Evolutionary conservation across 208 protist genomes (phyloP), one percentile per base, ranked within the genome.

Genomic region (Herpetomonas samuelpessoai): DNA sequence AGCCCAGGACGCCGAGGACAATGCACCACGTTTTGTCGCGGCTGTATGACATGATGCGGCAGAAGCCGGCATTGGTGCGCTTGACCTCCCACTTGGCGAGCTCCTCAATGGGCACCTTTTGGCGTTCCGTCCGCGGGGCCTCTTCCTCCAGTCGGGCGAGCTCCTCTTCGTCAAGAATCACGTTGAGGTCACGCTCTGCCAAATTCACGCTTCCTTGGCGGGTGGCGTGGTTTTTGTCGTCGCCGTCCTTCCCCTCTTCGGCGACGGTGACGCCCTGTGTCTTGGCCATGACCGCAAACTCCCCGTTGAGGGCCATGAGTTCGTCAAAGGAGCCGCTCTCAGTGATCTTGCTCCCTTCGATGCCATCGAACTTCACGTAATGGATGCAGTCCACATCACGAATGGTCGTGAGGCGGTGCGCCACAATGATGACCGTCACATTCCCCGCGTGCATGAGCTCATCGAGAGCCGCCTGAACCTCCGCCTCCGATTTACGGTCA

Each of bases 321-420:
- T 79, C 76, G 44, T 86, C 68, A 39, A 79, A 89, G 31, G 68
- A 81, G 45, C 85, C 85, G 24, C 54, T 55, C 59, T 89, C 86
- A 0, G 68, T 39, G 58, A 92, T 86, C 48, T 1, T 41, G 66
- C 73, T 86, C 27, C 81, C 81, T 45, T 74, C 49, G 26, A 66
- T 76, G 45, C 74, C 86, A 53, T 92, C 79, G 61, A 79, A 79
- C 38, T 58, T 70, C 26, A 92, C 65, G 75, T 83, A 89, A 63
- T 86, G 86, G 56, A 97, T 95, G 53, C 79, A 76, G 73, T 97
- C 90, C 44, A 92, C 86, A 54, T 94, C 68, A 49, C 74, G 76
- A 50, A 97, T 88, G 26, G 91, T 97, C 14, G 74, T 69, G 9
- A 97, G 76, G 44, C 89, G 77, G 35, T 97, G 93, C 10, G 93